Base-by-base conservation (phyloP, 192 early-diverging fungal species). In the Coemansia sp. region DNA sequence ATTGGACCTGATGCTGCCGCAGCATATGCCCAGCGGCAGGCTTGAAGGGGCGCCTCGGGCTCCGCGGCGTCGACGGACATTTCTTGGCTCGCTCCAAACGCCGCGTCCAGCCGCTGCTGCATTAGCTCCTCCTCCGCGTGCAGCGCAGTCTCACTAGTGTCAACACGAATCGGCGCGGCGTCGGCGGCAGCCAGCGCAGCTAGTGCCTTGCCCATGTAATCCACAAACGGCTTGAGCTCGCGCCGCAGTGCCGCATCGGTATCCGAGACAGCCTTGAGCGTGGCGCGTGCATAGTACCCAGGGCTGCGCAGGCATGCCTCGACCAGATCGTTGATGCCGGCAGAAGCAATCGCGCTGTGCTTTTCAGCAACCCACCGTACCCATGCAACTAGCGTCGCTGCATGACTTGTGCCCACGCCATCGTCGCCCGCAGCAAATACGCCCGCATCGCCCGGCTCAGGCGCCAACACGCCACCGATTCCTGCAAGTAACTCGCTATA, bases 271-370 rank as follows among this genome's bases (percentile, higher is more conserved):
- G 62, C 54, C 47, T 66, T 65, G 7, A 80, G 71, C 40, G 74
- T 54, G 4, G 77, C 49, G 11, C 77, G 66, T 30, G 77, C 64
- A 57, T 85, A 86, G 42, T 72, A 67, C 53, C 81, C 81, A 9
- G 84, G 83, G 54, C 71, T 85, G n/a, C 80, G 74, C 54, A 88
- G 64, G 48, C 85, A 86, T 25, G 63, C 52, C 62, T 88, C 86
- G 10, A 88, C 65, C 44, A 88, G 54, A 62, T 74, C 73, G 30
- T 84, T 80, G 18, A 88, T 45, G 27, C 54, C 56, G 6, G 82
- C 35, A 5, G 53, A 10, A 27, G 73, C 56, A 6, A 49, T 29
- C 9, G 29, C 25, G 27, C 84, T 53, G 44, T 58, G 19, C 6
- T 61, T 35, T 11, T 80, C 62, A 3, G 86, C 33, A 23, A 87